Evolutionary conservation across 1,284 basidiomycete genomes (phyloP).

Genomic region (Naganishia sp.): DNA sequence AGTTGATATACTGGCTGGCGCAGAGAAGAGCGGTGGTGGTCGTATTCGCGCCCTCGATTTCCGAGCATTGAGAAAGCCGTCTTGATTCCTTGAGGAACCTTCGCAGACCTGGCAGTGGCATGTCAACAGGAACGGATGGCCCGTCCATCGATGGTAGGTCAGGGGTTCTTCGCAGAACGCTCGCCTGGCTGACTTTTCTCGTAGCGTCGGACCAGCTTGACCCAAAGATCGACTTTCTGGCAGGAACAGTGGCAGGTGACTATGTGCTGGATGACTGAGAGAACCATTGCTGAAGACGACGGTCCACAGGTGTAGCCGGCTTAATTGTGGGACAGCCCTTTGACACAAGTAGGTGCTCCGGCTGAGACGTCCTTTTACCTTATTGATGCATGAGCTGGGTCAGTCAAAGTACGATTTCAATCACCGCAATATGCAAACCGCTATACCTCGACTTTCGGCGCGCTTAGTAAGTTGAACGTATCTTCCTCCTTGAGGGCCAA

Average conservation of each 20-base stretch:
- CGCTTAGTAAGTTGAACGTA: conserved; percentile 43
- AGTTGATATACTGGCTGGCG: background rate
- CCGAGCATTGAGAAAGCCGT: too few relatives aligned
- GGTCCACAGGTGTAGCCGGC: conserved; percentile 48
- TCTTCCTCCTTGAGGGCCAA: background rate
- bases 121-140: conserved; percentile 27
- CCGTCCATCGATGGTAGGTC: conserved; percentile 23
- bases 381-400: background rate
- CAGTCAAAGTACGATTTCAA: conserved; percentile 53
- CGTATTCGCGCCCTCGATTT: too few relatives aligned
- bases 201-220: conserved; percentile 27
- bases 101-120: conserved; percentile 6
- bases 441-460: conserved; percentile 47
- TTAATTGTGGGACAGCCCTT: conserved; percentile 54
- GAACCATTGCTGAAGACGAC: background rate
- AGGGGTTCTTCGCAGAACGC: too few relatives aligned
- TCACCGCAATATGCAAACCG: conserved; percentile 47
- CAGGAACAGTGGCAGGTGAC: conserved; percentile 49
- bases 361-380: background rate
- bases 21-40: background rate
- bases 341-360: conserved; percentile 39
- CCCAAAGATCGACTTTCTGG: conserved; percentile 45
- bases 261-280: background rate
- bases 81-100: background rate
- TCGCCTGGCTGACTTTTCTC: background rate